Evolutionary conservation across 2,329 filamentous ascomycete species (phyloP), one percentile per base, ranked within the genome.

Genomic region (Paecilomyces formosus): DNA sequence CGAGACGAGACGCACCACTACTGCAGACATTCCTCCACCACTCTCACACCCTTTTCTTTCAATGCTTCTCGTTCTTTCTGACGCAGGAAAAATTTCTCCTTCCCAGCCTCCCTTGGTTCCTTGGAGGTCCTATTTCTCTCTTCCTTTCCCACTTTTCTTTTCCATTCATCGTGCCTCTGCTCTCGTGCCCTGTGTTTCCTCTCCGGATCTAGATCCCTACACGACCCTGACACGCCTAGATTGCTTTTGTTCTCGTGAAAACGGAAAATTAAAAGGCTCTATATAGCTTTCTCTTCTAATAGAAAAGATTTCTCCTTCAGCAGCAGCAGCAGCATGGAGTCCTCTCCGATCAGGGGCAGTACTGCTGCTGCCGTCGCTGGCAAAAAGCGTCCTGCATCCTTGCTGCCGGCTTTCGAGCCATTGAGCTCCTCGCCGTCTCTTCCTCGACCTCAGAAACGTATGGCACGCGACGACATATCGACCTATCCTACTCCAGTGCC

Each of bases 401-500:
- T 81, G 56, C 68, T 81, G 60, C 78, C 78, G 58, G 77, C 78
- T 33, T 81, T 81, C 63, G 78, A 81, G 62, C 78, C 77, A 59
- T 71, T 77, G 63, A 78, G 72, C 59, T 79, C 78, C 39, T 80
- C 78, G 39, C 78, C 78, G 55, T 74, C 73, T 60, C 71, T 80
- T 59, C 78, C 78, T 67, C 74, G 78, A 58, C 75, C 77, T 3
- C 68, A 73, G 55, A 80, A 80, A 69, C 76, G 78, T 64, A 65
- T 77, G 61, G 74, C 74, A 68, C 74, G 76, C 67, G 76, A 77
- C 31, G 69, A 75, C 57, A 63, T 70, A 57, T 73, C 74, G 65
- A 91, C 88, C 70, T 97, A 97, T 77, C 94, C 94, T 50, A 97
- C 94, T 2, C 94, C 94, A 1, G 84, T 96, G 61, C 92, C 93